Percentiles rank a stretch among this genome's conserved stretches.
Evolutionary conservation across 306 rosid genomes (phyloP).

Genomic region (Quercus glauca): DNA sequence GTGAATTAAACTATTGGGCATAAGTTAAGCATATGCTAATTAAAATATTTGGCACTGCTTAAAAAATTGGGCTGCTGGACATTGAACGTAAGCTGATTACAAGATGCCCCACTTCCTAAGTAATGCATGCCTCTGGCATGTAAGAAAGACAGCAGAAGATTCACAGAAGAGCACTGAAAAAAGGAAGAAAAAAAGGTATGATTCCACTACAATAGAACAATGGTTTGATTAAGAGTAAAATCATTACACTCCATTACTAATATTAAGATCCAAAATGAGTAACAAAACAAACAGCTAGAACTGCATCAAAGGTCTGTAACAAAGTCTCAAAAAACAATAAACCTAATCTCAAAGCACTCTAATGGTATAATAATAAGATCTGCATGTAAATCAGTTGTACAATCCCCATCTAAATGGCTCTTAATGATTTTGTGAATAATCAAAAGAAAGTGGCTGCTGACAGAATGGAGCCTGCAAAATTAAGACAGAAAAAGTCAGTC

Average conservation of each 20-base stretch:
- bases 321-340: conserved; percentile 21
- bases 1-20: not conserved
- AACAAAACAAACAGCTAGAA: conserved; percentile 27
- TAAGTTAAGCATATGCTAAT: not conserved
- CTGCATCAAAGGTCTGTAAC: conserved; percentile 37
- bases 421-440: conserved; percentile 76
- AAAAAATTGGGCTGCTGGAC: not conserved
- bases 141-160: not conserved
- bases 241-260: conserved; percentile 14
- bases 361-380: conserved; percentile 31
- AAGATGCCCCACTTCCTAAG: not conserved
- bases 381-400: conserved; percentile 30
- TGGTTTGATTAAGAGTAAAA: not conserved
- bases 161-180: not conserved
- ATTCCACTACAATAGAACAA: not conserved
- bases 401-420: conserved; percentile 23
- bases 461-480: conserved; percentile 81
- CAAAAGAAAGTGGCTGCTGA: conserved; percentile 88
- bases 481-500: not conserved
- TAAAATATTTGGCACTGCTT: not conserved
- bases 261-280: conserved; percentile 35
- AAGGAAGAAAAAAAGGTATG: not conserved
- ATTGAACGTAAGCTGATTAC: not conserved
- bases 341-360: conserved; percentile 29
- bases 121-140: not conserved